Evolutionary conservation across 177 flowering plant species (phyloP), one percentile per base, ranked within the genome.

Genomic region (Vitis hybrid): DNA sequence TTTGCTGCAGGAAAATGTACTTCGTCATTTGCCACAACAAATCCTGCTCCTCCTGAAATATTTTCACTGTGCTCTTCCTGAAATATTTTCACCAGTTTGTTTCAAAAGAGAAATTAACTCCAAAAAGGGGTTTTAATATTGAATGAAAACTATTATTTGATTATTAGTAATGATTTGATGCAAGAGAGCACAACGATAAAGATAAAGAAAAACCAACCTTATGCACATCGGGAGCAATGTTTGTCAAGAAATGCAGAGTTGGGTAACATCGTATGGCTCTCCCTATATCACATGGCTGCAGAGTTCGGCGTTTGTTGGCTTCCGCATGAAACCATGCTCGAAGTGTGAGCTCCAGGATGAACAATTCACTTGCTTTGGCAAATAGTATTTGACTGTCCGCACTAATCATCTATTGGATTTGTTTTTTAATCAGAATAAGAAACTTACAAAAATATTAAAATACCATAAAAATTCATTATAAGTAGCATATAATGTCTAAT

Each of bases 281-380:
- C 2, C 73, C 73, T 50, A 77, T 68, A 66, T 81, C 83, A 52
- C 66, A 49, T 11, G 70, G 69, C 17, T 77, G 75, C n/a, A 80
- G 57, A 2, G 75, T 75, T 52, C 70, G 71, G 14, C 79, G 74
- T 22, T 65, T 69, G 17, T 49, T 24, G 2, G 49, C 72, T 17
- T 75, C 75, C 14, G 78, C 64, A 33, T 54, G 66, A 50, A 75
- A 67, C 83, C 83, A 80, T 31, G 77, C 53, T 4, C 83, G 83
- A 28, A 80, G 64, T 0, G 77, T 75, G 55, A 80, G 65, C 71
- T 80, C 83, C 71, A 72, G 3, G 6, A 80, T 73, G 74, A 80
- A 72, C n/a, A 77, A 61, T 62, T 77, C 83, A 58, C 80, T 75
- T 2, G 81, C 81, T 61, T 80, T 80, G 4, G 76, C 28, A 58